phyloP scores from a whole-genome alignment of 2,329 filamentous ascomycete genomes.

The Thelonectria discophora region DNA sequence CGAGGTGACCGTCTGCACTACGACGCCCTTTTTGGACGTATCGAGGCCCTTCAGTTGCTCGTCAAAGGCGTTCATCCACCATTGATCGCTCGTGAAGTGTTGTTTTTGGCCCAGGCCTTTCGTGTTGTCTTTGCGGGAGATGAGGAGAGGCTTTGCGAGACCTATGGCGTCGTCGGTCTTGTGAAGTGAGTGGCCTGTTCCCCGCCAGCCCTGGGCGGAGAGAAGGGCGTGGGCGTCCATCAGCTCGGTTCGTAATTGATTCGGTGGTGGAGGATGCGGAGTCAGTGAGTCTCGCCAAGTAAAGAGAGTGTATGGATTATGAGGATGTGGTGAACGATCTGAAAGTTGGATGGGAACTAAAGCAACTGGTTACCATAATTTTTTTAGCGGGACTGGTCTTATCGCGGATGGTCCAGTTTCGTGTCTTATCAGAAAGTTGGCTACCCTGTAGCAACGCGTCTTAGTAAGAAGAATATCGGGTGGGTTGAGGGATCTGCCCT shows the following conservation, averaged over 20 bases:
- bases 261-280: background rate
- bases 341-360: slow-evolving; percentile 4
- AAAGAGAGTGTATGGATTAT: background rate
- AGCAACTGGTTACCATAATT: slow-evolving; percentile 13
- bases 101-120: slow-evolving; percentile 82
- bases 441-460: background rate
- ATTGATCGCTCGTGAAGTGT: slow-evolving; percentile 78
- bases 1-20: slow-evolving; percentile 64
- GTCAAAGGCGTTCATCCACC: slow-evolving; percentile 97
- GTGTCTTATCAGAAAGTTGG: slow-evolving; percentile 28
- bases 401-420: slow-evolving; percentile 26
- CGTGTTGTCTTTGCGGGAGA: slow-evolving; percentile 83
- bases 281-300: background rate
- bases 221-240: slow-evolving; percentile 91
- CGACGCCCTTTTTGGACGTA: slow-evolving; percentile 64
- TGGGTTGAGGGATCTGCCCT: background rate
- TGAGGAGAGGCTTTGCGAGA: slow-evolving; percentile 82
- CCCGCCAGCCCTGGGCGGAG: slow-evolving; percentile 88
- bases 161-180: slow-evolving; percentile 76
- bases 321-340: slow-evolving; percentile 5
- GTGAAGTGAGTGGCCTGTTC: slow-evolving; percentile 87
- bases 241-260: background rate
- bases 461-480: too few species aligned
- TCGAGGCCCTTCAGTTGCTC: slow-evolving; percentile 85
- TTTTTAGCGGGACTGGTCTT: slow-evolving; percentile 45